Conservation (phyloP, 2,329 filamentous ascomycete genomes). For the Trichoderma hamatum region DNA sequence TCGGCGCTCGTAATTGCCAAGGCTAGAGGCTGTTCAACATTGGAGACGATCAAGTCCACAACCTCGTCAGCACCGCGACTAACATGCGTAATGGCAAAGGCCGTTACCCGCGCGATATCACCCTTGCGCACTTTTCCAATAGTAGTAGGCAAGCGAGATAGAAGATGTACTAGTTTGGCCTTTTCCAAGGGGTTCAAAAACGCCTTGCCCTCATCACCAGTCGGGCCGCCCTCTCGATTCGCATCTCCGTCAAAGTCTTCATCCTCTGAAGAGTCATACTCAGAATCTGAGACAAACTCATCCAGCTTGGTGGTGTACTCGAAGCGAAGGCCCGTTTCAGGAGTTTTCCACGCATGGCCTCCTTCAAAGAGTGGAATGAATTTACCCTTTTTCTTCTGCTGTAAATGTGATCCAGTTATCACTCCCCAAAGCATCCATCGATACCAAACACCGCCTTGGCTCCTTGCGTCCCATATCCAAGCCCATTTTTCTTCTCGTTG, state of each 20-base stretch:
- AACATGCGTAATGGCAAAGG: slow-evolving; percentile 87
- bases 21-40: slow-evolving; percentile 76
- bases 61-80: slow-evolving; percentile 86
- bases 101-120: slow-evolving; percentile 81
- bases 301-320: slow-evolving; percentile 78
- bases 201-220: slow-evolving; percentile 53
- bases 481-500: slow-evolving; percentile 89
- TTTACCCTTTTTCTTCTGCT: slow-evolving; percentile 49
- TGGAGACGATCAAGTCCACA: slow-evolving; percentile 83
- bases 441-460: slow-evolving; percentile 83
- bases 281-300: slow-evolving; percentile 79
- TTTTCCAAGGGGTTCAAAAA: slow-evolving; percentile 84
- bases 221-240: slow-evolving; percentile 49
- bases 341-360: slow-evolving; percentile 75
- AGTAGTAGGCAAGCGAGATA: slow-evolving; percentile 79
- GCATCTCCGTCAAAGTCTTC: slow-evolving; percentile 69
- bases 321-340: slow-evolving; percentile 72
- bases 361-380: slow-evolving; percentile 74
- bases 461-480: slow-evolving; percentile 88
- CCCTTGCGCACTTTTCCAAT: slow-evolving; percentile 77
- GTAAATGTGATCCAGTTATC: slow-evolving; percentile 64
- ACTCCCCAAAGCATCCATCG: slow-evolving; percentile 89
- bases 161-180: slow-evolving; percentile 78
- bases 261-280: slow-evolving; percentile 86
- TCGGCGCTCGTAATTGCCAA: slow-evolving; percentile 71